Conservation (phyloP, 2,329 filamentous ascomycete species). For the Botrytis galanthina region DNA sequence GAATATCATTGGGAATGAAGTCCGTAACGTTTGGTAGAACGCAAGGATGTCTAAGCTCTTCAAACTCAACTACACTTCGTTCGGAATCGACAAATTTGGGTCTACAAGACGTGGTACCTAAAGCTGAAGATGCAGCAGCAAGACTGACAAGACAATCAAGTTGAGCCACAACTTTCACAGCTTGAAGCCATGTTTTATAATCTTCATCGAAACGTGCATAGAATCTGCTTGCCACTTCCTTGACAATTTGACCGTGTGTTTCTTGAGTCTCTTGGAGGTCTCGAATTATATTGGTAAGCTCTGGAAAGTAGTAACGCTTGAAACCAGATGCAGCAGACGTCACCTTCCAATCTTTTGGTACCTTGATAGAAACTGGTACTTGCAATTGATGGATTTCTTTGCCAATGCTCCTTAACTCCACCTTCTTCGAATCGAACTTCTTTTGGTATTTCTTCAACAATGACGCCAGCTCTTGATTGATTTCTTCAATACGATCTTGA, state of each 20-base stretch:
- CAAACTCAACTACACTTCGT: slow-evolving; percentile 84
- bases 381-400: slow-evolving; percentile 98
- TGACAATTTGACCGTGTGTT: slow-evolving; percentile 85
- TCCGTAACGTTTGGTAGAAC: slow-evolving; percentile 86
- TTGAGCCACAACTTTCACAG: slow-evolving; percentile 87
- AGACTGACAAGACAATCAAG: slow-evolving; percentile 94
- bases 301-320: slow-evolving; percentile 90
- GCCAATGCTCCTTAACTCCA: slow-evolving; percentile 80
- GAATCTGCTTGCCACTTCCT: slow-evolving; percentile 80
- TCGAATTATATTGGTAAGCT: slow-evolving; percentile 78
- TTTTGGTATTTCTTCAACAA: slow-evolving; percentile 70
- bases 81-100: slow-evolving; percentile 84
- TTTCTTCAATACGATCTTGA: slow-evolving; percentile 69
- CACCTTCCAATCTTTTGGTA: slow-evolving; percentile 87
- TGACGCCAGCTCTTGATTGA: slow-evolving; percentile 69
- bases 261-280: slow-evolving; percentile 92
- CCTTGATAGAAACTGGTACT: slow-evolving; percentile 76
- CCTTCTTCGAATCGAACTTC: slow-evolving; percentile 66
- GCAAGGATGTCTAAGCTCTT: slow-evolving; percentile 90
- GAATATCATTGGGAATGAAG: slow-evolving; percentile 95
- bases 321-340: slow-evolving; percentile 92
- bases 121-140: slow-evolving; percentile 78
- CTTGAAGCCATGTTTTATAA: slow-evolving; percentile 80
- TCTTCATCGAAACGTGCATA: slow-evolving; percentile 85
- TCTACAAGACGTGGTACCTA: slow-evolving; percentile 85